A percentile compares a stretch with the other conserved stretches of the same genome.
Evolutionary conservation across 352 stramenopile genomes (phyloP).

Genomic region (Phytophthora uliginosa): DNA sequence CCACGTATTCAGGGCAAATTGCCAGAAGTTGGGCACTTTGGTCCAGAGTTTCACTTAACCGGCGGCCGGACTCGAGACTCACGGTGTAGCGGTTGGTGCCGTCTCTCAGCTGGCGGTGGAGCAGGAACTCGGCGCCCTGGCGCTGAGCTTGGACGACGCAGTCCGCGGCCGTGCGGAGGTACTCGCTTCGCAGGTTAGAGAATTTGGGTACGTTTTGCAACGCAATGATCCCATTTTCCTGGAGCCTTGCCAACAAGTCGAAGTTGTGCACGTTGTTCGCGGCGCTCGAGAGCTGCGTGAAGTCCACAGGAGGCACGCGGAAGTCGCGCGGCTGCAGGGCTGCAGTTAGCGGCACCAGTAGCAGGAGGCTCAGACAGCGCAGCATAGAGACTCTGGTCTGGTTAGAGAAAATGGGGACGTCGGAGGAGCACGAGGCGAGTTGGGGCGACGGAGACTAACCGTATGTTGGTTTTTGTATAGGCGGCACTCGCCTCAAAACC

Average conservation of each 20-base stretch:
- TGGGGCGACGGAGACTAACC: constrained; percentile 13
- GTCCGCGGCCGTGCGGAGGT: constrained; percentile 62
- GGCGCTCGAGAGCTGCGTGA: constrained; percentile 47
- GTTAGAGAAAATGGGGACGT: constrained; percentile 14
- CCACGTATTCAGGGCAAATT: constrained; percentile 66
- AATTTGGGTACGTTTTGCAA: constrained; percentile 82
- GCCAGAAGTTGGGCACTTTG: constrained; percentile 51
- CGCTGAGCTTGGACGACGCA: constrained; percentile 65
- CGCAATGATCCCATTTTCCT: constrained; percentile 78
- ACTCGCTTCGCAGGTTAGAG: constrained; percentile 54
- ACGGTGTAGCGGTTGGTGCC: constrained; percentile 82
- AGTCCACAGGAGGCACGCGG: constrained; percentile 69
- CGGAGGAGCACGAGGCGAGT: constrained; percentile 19
- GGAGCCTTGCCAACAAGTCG: constrained; percentile 59
- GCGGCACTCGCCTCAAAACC: constrained; percentile 5
- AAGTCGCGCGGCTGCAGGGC: constrained; percentile 51
- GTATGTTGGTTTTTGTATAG: constrained; percentile 34
- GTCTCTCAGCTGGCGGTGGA: constrained; percentile 73
- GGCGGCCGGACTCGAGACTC: constrained; percentile 67
- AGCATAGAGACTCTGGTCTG: constrained; percentile 27
- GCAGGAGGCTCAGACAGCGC: constrained; percentile 21
- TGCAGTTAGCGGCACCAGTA: constrained; percentile 22
- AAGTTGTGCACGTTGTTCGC: constrained; percentile 41
- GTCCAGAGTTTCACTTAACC: constrained; percentile 39
- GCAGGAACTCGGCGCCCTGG: constrained; percentile 70